Base-by-base conservation (phyloP, 495 filamentous ascomycete genomes). In the Tetracladium setigerum region DNA sequence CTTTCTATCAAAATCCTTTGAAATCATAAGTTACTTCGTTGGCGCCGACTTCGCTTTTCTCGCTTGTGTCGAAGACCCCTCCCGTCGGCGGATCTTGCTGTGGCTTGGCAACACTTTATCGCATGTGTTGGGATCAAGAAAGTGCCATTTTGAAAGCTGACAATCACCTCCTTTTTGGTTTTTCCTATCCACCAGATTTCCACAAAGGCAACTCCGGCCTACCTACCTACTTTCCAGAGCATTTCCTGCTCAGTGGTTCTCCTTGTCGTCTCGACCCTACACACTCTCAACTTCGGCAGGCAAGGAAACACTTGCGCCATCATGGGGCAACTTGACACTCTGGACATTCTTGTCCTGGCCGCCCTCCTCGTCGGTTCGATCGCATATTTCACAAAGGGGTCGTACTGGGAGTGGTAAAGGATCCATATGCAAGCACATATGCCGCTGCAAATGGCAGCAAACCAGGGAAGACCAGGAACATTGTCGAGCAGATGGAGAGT, bases 371-470 rank as follows among this genome's bases (percentile, higher is more conserved):
- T 94, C 42, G 92, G 89, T 49, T 95, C 87, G 46, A 65, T 88
- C 41, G 92, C 90, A 61, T 98, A 96, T 70, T 91, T 98, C 70
- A 96, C 94, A 50, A 97, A 98, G 63, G 92, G 92, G 50, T 87
- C 81, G 48, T 81, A 87, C 62, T 98, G 92, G 92, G 89, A 10
- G 69, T 86, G 27, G 72, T 79, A 36, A 94, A 94, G 62, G 89
- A 95, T 62, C 86, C 92, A 33, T 94, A 94, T 64, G 84, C 89
- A 22, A 72, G 73, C 50, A 76, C 84, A 17, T 78, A 84, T 52
- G 70, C 81, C 12, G 67, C 67, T 44, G 68, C 77, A 51, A 89
- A 88, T 64, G 84, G 81, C 53, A 72, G 71, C 44, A 94, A 87
- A 67, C 76, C 82, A n/a, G 89, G 84, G 47, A 90, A 88, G 70